Evolutionary conservation across 129 eudicot species (phyloP).

Genomic region (Flaveria ramosissima): DNA sequence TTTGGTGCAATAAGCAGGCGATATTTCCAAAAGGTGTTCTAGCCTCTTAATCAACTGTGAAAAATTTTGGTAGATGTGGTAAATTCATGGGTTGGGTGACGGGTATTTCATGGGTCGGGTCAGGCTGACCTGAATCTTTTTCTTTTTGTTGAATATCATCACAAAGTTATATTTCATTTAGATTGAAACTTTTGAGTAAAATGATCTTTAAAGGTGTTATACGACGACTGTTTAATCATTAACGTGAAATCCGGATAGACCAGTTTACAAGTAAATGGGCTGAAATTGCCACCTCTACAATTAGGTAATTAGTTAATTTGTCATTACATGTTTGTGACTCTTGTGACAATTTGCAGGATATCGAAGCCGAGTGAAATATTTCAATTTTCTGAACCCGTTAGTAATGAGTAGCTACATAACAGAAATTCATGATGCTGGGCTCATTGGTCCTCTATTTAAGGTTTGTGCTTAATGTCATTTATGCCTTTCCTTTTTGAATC

Average conservation of each 20-base stretch:
- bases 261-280: background rate
- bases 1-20: conserved; percentile 65
- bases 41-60: background rate
- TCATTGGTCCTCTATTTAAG: conserved; percentile 78
- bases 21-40: conserved; percentile 70
- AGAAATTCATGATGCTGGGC: conserved; percentile 70
- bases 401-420: conserved; percentile 49
- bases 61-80: background rate
- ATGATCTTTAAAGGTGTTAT: background rate
- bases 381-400: conserved; percentile 44
- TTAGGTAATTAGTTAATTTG: background rate
- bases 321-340: conserved; percentile 22
- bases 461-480: conserved; percentile 28
- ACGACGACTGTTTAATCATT: background rate
- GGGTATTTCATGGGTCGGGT: conserved; percentile 4
- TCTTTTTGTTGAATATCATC: background rate
- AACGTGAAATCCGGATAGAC: background rate
- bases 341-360: conserved; percentile 45
- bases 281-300: background rate
- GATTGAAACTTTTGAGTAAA: background rate
- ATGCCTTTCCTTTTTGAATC: background rate
- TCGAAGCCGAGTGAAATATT: conserved; percentile 66
- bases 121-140: background rate
- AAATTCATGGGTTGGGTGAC: background rate
- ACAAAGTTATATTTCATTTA: background rate